Percentiles rank a stretch among this genome's conserved stretches.
Evolutionary conservation across 148 eudicot genomes (phyloP).

Genomic region (Chenopodium suecicum): DNA sequence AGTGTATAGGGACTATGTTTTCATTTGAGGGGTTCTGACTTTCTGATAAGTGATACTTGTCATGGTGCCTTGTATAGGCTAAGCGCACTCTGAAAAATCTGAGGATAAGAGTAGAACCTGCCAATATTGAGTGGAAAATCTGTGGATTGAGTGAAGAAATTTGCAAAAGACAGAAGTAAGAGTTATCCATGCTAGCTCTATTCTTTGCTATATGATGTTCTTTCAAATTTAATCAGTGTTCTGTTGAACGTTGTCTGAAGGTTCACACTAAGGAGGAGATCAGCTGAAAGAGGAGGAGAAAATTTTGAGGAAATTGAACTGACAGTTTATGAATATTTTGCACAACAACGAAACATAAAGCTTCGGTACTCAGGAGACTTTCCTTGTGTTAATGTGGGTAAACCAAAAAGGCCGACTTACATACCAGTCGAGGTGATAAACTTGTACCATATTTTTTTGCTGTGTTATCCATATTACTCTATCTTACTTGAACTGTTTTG

Average conservation of each 20-base stretch:
- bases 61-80: slow-evolving; percentile 39
- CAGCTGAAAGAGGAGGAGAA: slow-evolving; percentile 17
- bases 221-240: background rate
- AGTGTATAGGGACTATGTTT: background rate
- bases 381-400: slow-evolving; percentile 76
- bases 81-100: slow-evolving; percentile 68
- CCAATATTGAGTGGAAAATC: slow-evolving; percentile 73
- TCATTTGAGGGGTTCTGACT: background rate
- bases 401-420: slow-evolving; percentile 61
- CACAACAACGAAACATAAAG: slow-evolving; percentile 38
- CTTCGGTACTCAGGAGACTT: slow-evolving; percentile 43
- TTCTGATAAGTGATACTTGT: background rate
- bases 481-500: background rate
- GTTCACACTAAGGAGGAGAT: slow-evolving; percentile 37
- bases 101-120: slow-evolving; percentile 57
- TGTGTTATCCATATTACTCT: background rate
- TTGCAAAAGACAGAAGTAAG: slow-evolving; percentile 62
- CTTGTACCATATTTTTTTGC: background rate
- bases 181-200: background rate
- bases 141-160: slow-evolving; percentile 61
- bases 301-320: slow-evolving; percentile 32
- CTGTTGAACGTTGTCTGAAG: slow-evolving; percentile 9
- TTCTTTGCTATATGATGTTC: slow-evolving; percentile 22
- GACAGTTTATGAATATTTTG: slow-evolving; percentile 59
- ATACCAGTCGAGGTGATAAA: slow-evolving; percentile 60